Conservation (phyloP, 257 asterid species). For the Anisodus tanguticus region DNA sequence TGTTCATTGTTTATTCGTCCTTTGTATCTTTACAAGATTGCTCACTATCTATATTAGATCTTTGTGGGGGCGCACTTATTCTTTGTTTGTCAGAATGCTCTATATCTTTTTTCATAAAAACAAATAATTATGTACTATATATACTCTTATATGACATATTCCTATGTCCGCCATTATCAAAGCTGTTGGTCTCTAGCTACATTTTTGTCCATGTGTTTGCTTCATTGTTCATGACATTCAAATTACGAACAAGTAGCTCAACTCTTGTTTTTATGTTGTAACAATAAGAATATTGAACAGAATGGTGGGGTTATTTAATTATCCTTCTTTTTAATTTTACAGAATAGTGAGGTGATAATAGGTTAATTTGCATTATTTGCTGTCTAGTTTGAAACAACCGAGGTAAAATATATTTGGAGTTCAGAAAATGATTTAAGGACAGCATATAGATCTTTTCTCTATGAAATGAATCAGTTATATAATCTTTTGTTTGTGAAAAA, state of each 20-base stretch:
- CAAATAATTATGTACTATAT: conserved; percentile 25
- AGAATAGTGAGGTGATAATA: neutral
- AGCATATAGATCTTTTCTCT: too few species aligned
- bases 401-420: neutral
- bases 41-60: conserved; percentile 59
- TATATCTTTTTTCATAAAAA: neutral
- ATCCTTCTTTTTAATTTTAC: neutral
- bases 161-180: conserved; percentile 28
- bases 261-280: neutral
- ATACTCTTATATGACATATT: conserved; percentile 18
- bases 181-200: neutral
- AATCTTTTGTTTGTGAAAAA: too few species aligned
- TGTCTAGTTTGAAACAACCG: neutral
- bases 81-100: conserved; percentile 54
- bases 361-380: neutral
- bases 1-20: conserved; percentile 45
- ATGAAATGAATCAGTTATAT: too few species aligned
- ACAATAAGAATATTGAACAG: conserved; percentile 1
- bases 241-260: neutral
- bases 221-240: neutral
- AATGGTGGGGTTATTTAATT: neutral
- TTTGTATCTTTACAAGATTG: conserved; percentile 64
- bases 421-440: too few species aligned
- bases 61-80: conserved; percentile 67
- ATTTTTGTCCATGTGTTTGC: neutral